A percentile compares a stretch with the other conserved stretches of the same genome.
Evolutionary conservation across 345 rosid genomes (phyloP).

Genomic region (Salix udensis): DNA sequence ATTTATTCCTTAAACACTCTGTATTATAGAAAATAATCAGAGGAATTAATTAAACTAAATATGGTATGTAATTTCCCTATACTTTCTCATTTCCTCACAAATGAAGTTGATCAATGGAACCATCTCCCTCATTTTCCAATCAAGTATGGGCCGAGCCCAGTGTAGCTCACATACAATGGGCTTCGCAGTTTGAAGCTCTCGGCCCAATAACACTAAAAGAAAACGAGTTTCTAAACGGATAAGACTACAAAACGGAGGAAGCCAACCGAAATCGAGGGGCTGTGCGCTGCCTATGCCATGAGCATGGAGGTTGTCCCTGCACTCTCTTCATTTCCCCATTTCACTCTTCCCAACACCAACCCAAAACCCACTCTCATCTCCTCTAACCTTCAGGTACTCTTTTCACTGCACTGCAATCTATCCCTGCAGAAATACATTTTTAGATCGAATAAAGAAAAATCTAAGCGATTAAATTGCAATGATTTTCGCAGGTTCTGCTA

Average conservation of each 20-base stretch:
- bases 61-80: too few species aligned
- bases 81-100: too few species aligned
- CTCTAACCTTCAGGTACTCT: conserved; percentile 35
- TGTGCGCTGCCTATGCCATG: conserved; percentile 39
- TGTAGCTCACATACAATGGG: too few species aligned
- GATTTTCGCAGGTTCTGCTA: conserved; percentile 33
- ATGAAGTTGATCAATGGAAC: too few species aligned
- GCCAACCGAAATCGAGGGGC: conserved; percentile 23
- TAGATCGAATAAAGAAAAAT: not conserved
- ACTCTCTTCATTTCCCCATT: conserved; percentile 34
- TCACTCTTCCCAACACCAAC: conserved; percentile 10
- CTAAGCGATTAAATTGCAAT: not conserved
- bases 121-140: too few species aligned
- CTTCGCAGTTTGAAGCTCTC: too few species aligned
- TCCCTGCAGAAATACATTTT: not conserved
- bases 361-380: conserved; percentile 15
- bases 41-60: too few species aligned
- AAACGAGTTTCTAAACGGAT: not conserved
- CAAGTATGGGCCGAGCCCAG: too few species aligned
- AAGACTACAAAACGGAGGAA: not conserved
- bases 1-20: too few species aligned
- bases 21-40: too few species aligned
- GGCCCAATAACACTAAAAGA: too few species aligned
- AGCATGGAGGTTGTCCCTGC: conserved; percentile 36
- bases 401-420: not conserved